phyloP scores from a whole-genome alignment of 2,329 filamentous ascomycete species.

The Cladosporium sphaerospermum region DNA sequence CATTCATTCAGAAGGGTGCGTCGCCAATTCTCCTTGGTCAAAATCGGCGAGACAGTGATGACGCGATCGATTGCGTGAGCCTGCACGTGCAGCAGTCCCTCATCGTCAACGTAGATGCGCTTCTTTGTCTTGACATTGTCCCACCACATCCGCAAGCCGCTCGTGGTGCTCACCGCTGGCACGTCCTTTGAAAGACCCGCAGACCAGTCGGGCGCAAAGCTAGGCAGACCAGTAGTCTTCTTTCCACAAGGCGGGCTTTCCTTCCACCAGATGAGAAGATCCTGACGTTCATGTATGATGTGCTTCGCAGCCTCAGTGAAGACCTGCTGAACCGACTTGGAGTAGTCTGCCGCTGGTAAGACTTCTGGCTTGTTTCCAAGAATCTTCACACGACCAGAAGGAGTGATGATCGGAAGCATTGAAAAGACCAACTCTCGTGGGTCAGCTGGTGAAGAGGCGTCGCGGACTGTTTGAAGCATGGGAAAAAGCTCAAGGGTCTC shows the following conservation, averaged over 20 bases:
- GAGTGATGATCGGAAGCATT: conserved; percentile 8
- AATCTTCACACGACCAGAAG: neutral
- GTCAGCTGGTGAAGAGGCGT: neutral
- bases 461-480: neutral
- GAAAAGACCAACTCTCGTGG: conserved; percentile 8
- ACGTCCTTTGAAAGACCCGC: neutral
- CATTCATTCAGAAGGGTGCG: neutral
- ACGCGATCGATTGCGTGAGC: conserved; percentile 8
- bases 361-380: neutral
- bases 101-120: conserved; percentile 8
- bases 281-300: conserved; percentile 11
- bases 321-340: conserved; percentile 3
- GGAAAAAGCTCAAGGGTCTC: neutral
- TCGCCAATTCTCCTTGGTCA: conserved; percentile 7
- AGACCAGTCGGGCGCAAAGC: conserved; percentile 8
- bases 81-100: conserved; percentile 7
- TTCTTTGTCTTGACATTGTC: neutral
- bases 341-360: conserved; percentile 4
- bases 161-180: neutral
- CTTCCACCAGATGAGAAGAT: conserved; percentile 9
- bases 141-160: conserved; percentile 1
- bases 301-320: conserved; percentile 10
- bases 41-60: neutral
- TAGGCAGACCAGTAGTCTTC: neutral
- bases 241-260: neutral